Evolutionary conservation across 2,329 filamentous ascomycete genomes (phyloP), one percentile per base, ranked within the genome.

Genomic region (Fusarium tjaetaba): DNA sequence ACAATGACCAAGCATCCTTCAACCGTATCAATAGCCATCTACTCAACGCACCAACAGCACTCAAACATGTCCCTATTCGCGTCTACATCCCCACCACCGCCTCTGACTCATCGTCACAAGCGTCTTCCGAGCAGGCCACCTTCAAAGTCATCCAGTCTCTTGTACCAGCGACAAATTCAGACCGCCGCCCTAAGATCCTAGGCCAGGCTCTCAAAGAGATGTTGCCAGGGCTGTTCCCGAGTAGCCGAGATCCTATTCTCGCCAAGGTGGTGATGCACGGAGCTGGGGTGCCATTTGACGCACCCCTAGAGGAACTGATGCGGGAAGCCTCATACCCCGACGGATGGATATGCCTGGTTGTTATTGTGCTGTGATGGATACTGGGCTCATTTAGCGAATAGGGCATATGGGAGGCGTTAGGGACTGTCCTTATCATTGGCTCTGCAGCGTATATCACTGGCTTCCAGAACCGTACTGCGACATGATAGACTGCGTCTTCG

Each of bases 181-280:
- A 82, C 45, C 73, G 82, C 26, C 80, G 71, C n/a, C 84, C 85
- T 14, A 86, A 86, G 73, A 84, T 86, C 2, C 85, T 98, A 2
- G 96, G 96, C 4, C 89, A 90, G 49, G 94, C 93, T 1, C 87
- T 98, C 64, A 93, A 95, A 79, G 84, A 83, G 9, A 83, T 96
- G 18, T 86, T 98, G 24, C 96, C 96, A 0, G 88, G 88, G 59
- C 84, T 99, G 28, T 99, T 99, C 80, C 96, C 95, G 0, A 97
- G 94, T 80, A 91, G 93, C 74, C 87, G 95, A 64, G 95, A 94
- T 79, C 92, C 94, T 0, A 90, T 98, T 16, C 88, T 97, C 55
- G 96, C 96, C 2, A 92, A 93, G 66, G 93, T 93, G 4, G 88
- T 98, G 11, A 83, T 98, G 77, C 96, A 99, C 84, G 96, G 96